Base-by-base conservation (phyloP, 78 protist species). In the Blattamonas nauphoetae region DNA sequence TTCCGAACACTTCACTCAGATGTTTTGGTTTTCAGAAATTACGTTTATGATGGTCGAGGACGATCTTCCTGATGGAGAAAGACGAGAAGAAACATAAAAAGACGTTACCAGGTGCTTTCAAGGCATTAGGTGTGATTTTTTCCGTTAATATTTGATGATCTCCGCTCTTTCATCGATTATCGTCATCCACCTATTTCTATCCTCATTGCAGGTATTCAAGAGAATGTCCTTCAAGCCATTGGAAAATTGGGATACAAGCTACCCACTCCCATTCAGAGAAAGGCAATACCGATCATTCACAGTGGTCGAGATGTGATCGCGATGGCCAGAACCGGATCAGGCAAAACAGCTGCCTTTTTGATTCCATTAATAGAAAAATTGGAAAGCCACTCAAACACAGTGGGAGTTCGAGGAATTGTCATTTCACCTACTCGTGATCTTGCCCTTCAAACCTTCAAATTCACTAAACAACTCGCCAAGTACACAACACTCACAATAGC, bases 311-410 rank as follows among this genome's bases (percentile, higher is more conserved):
- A 97, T 78, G 94, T 95, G 0, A 98, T 96, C 5, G 99, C 96
- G 6, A 97, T 97, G 99, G 99, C 99, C 1, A 89, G 99, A 38
- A 97, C 99, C 2, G 99, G 99, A n/a, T 94, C 97, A 0, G 99
- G 99, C 33, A 96, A 97, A 87, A 97, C 98, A 0, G 98, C 96
- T 6, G 97, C 99, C n/a, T 97, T 95, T 86, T 89, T 96, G 29
- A 41, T 97, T 5, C 99, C 99, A 6, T 42, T 86, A 2, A 64
- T 90, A 6, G 90, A 90, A 45, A 64, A 84, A 32, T 1, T 90
- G 38, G 3, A 86, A 80, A 3, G 35, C 41, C 77, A 86, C 41
- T 33, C 88, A 38, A 11, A 1, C 1, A 84, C 1, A 1, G 64
- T 84, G 45, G 99, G 98, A 36, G 90, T 84, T 2, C 90, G 99